These are phyloP conservation scores for Haplographium delicatum DNA, from an alignment of 495 filamentous ascomycete species.

Conservation along the genomic window DNA sequence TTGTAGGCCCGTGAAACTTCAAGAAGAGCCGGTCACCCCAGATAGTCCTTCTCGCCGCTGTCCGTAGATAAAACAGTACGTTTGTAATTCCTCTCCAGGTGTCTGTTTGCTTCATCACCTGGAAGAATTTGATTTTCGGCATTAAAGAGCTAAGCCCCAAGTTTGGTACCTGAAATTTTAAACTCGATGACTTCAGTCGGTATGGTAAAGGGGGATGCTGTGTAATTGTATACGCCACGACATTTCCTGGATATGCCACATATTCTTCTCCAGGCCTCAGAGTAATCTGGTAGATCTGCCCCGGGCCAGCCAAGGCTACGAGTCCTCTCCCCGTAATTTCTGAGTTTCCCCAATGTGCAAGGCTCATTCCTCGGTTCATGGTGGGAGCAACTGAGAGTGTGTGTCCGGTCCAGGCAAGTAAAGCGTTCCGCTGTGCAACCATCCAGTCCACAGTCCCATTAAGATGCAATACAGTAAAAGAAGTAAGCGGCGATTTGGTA, in stretches of 20 bases:
- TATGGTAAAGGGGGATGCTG: constrained; percentile 72
- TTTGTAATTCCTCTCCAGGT: constrained; percentile 63
- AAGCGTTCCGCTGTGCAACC: constrained; percentile 73
- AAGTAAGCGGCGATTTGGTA: constrained; percentile 75
- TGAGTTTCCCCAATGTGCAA: constrained; percentile 89
- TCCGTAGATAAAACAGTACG: constrained; percentile 59
- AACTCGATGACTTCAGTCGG: constrained; percentile 69
- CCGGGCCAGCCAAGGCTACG: constrained; percentile 74
- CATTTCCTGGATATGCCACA: constrained; percentile 77
- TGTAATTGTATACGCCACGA: constrained; percentile 81
- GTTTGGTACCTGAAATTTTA: constrained; percentile 75
- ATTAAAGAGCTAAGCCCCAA: constrained; percentile 48
- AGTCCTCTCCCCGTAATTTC: constrained; percentile 81
- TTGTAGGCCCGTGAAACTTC: constrained; percentile 79
- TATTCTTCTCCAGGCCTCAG: constrained; percentile 79
- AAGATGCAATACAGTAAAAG: constrained; percentile 79
- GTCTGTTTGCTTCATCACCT: constrained; percentile 57
- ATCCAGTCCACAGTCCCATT: constrained; percentile 98
- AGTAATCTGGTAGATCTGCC: constrained; percentile 78
- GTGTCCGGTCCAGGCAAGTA: constrained; percentile 95
- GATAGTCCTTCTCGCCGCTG: constrained; percentile 71
- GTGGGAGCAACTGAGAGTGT: constrained; percentile 70
- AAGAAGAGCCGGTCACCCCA: constrained; percentile 93
- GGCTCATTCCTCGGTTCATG: constrained; percentile 65
- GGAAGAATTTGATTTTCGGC: constrained; percentile 64